phyloP scores from a whole-genome alignment of 139 green algal genomes.

The Astrephomene gubernaculifera region DNA sequence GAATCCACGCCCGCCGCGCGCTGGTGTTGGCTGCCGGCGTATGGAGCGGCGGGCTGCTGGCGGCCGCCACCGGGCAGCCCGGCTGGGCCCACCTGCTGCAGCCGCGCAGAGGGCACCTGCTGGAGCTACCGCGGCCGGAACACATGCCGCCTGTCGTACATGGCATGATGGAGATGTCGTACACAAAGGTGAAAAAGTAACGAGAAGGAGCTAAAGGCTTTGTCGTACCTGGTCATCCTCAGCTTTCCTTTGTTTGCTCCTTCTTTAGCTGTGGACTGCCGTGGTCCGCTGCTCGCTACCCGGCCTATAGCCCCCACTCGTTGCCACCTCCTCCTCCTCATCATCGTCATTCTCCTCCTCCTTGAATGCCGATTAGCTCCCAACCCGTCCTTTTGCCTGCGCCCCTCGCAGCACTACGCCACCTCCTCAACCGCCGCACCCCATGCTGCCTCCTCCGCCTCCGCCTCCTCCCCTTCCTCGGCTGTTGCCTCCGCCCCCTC shows the following conservation, averaged over 20 bases:
- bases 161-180: slow-evolving; percentile 85
- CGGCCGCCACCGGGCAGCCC: slow-evolving; percentile 37
- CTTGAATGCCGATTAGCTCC: neutral
- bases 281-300: no score
- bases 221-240: no score
- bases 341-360: no score
- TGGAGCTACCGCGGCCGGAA: slow-evolving; percentile 65
- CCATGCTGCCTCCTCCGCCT: slow-evolving; percentile 1
- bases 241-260: no score
- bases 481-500: neutral
- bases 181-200: slow-evolving; percentile 74
- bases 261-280: no score
- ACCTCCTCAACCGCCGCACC: slow-evolving; percentile 7
- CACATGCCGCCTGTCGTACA: slow-evolving; percentile 58
- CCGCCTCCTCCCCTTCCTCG: neutral
- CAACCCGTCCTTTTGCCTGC: neutral
- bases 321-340: no score
- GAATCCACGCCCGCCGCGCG: slow-evolving; percentile 46
- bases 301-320: no score
- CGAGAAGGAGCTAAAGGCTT: no score
- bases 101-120: slow-evolving; percentile 72
- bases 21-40: slow-evolving; percentile 77
- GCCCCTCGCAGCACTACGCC: neutral
- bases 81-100: slow-evolving; percentile 65
- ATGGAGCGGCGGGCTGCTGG: slow-evolving; percentile 72